Evolutionary conservation across 768 basidiomycete species (phyloP).

Genomic region (Boletus tylopilopsis): DNA sequence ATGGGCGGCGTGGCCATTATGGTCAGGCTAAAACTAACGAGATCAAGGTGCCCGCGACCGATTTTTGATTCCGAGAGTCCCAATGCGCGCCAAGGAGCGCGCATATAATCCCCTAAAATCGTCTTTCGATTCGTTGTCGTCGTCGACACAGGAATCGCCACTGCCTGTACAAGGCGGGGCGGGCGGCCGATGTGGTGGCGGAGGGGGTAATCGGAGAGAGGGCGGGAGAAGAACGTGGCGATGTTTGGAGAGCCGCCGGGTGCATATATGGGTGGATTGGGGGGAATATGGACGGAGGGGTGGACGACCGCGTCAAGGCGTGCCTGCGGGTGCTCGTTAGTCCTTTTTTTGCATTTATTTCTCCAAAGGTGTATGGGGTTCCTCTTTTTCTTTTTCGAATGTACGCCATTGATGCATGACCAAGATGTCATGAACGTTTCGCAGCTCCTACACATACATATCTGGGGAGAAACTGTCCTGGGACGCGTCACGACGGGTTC

Average conservation of each 20-base stretch:
- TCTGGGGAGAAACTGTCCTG: too few species aligned
- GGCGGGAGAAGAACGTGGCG: conserved; percentile 78
- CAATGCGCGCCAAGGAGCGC: conserved; percentile 53
- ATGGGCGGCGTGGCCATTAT: conserved; percentile 23
- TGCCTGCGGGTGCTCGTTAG: conserved; percentile 22
- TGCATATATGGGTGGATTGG: conserved; percentile 76
- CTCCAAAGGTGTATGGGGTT: background rate
- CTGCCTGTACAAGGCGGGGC: conserved; percentile 36
- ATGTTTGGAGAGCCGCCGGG: conserved; percentile 87
- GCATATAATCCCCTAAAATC: conserved; percentile 78
- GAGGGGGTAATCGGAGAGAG: conserved; percentile 72
- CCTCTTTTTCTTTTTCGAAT: background rate
- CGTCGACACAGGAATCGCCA: conserved; percentile 39
- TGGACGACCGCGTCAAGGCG: conserved; percentile 37
- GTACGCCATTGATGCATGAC: conserved; percentile 14
- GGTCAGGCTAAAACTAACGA: conserved; percentile 32
- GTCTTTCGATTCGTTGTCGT: conserved; percentile 72
- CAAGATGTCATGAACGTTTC: background rate
- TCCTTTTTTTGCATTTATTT: background rate
- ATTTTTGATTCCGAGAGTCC: conserved; percentile 80
- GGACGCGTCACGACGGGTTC: too few species aligned
- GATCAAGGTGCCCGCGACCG: conserved; percentile 62
- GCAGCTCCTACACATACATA: too few species aligned
- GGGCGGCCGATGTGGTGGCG: conserved; percentile 40
- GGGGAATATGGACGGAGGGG: conserved; percentile 60